These are phyloP conservation scores for Cercospora berteroae DNA, from an alignment of 2,329 filamentous ascomycete genomes.

Conservation along the genomic window DNA sequence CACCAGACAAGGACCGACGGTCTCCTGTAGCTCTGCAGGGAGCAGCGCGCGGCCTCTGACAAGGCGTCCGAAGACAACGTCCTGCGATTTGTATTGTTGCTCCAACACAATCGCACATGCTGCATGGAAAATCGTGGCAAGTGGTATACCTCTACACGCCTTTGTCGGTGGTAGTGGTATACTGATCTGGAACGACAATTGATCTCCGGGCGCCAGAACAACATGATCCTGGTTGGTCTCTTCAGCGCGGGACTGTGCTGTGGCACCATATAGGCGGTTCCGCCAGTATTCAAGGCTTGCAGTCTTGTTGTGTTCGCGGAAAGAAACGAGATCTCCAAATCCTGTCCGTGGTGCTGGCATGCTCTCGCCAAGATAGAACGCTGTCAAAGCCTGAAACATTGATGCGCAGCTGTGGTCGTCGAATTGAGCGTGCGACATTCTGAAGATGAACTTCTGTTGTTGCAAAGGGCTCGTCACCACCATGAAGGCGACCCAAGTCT, in stretches of 20 bases:
- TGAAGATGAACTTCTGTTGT: slow-evolving; percentile 31
- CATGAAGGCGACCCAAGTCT: slow-evolving; percentile 29
- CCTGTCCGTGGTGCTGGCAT: not conserved
- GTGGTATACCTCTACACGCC: slow-evolving; percentile 30
- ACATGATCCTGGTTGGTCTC: not conserved
- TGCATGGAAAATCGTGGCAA: slow-evolving; percentile 52
- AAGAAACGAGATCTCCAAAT: slow-evolving; percentile 11
- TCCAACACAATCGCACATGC: slow-evolving; percentile 59
- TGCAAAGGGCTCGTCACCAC: slow-evolving; percentile 25
- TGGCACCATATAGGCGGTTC: slow-evolving; percentile 18
- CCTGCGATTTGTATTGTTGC: slow-evolving; percentile 49
- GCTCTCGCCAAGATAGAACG: slow-evolving; percentile 9
- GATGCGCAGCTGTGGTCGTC: slow-evolving; percentile 24
- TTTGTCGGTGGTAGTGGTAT: slow-evolving; percentile 18
- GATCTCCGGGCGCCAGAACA: not conserved
- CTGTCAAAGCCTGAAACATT: slow-evolving; percentile 6
- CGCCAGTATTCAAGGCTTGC: slow-evolving; percentile 25
- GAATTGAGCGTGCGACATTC: slow-evolving; percentile 38
- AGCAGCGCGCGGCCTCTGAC: slow-evolving; percentile 16
- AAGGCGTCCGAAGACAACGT: slow-evolving; percentile 54
- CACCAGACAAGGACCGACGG: slow-evolving; percentile 15
- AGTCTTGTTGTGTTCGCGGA: slow-evolving; percentile 1
- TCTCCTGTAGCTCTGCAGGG: slow-evolving; percentile 4
- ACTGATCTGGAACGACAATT: slow-evolving; percentile 12
- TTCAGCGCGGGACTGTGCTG: not conserved